Conservation (phyloP, 768 basidiomycete species). For the Tylopilus plumbeoviolaceoides region DNA sequence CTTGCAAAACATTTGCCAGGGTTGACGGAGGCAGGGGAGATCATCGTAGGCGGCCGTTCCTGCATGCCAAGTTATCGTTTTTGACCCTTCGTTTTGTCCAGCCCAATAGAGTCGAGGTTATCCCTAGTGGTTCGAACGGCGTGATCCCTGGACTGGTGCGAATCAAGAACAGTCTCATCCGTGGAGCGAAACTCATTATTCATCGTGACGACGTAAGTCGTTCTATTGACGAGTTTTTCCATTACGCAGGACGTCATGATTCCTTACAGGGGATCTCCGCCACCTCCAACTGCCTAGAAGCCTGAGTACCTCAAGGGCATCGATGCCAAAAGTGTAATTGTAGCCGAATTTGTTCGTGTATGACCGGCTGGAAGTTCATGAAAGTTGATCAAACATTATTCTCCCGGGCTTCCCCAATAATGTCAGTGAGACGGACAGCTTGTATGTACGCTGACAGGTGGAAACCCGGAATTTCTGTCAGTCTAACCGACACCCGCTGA, state of each 20-base stretch:
- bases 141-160: constrained; percentile 11
- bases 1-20: not conserved
- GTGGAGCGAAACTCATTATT: constrained; percentile 20
- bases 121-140: constrained; percentile 34
- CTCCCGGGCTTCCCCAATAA: too few species aligned
- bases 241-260: not conserved
- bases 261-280: not conserved
- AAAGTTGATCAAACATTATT: too few species aligned
- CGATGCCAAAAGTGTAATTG: too few species aligned
- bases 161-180: constrained; percentile 32
- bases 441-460: too few species aligned
- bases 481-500: too few species aligned
- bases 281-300: not conserved
- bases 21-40: not conserved
- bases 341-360: too few species aligned
- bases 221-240: too few species aligned
- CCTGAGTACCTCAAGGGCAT: too few species aligned
- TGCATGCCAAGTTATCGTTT: not conserved
- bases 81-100: not conserved
- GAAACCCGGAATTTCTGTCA: too few species aligned
- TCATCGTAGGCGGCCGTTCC: not conserved
- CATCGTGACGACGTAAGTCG: too few species aligned
- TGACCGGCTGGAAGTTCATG: too few species aligned
- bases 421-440: too few species aligned
- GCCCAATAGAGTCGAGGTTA: constrained; percentile 3